Evolutionary conservation across 1,284 basidiomycete species (phyloP), one percentile per base, ranked within the genome.

Genomic region (Pisolithus thermaeus): DNA sequence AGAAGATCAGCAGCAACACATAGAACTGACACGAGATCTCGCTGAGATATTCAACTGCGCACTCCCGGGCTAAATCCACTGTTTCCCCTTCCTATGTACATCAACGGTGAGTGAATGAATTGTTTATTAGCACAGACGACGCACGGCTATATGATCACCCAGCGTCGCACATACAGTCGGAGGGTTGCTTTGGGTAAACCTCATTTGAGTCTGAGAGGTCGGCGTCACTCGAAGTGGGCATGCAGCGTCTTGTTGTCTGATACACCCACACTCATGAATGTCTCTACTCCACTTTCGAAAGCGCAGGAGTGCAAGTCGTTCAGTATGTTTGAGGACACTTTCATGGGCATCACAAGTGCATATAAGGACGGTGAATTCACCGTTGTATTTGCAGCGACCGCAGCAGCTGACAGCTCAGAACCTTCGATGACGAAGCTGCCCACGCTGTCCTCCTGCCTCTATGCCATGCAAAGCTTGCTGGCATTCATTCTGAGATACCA

Each of bases 1-100:
- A 22, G 92, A 97, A 62, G 95, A 98, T 65, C 95, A 97, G 67
- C 81, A 84, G 35, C 95, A 98, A 70, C 95, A 98, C 61, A 78
- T 97, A 27, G 93, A 97, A 65, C 79, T 98, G 1, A 79, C 83
- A 25, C 80, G 92, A 36, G 92, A 95, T 62, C 70, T 97, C 8
- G 93, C 90, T 0, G 83, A 91, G 27, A 72, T 73, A 7, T 97
- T 96, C 72, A 97, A 97, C 64, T 77, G 83, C 4, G 77, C 77
- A 57, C 85, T 79, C 62, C 70, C 72, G 41, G 58, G 51, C 4
- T 28, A 23, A 64, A 67, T 32, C 67, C 70, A 0, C 62, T 88
- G 50, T 96, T 97, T 64, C 84, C 84, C 0, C 61, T 90, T 0
- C 94, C 93, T 0, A 71, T 78, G 45, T 80, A 82, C 54, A 72